phyloP scores from a whole-genome alignment of 192 early-diverging fungal genomes.

The Coemansia umbellata region DNA sequence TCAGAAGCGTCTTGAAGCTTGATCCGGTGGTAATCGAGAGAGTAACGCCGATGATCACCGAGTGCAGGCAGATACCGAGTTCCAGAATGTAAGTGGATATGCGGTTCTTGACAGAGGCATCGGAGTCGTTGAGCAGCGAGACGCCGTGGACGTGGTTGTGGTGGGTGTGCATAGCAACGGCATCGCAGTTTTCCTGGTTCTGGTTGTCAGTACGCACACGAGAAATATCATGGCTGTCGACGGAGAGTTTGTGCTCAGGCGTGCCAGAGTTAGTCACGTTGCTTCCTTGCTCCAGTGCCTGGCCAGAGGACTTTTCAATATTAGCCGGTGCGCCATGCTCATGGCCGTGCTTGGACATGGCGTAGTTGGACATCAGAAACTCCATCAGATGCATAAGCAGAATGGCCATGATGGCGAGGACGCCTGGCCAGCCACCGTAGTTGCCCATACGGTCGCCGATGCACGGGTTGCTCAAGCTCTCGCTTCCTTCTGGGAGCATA shows the following conservation, averaged over 20 bases:
- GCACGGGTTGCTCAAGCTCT: slow-evolving; percentile 55
- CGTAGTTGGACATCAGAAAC: slow-evolving; percentile 48
- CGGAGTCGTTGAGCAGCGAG: slow-evolving; percentile 16
- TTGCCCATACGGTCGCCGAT: slow-evolving; percentile 49
- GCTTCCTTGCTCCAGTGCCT: neutral
- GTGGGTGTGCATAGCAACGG: slow-evolving; percentile 45
- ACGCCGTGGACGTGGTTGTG: slow-evolving; percentile 49
- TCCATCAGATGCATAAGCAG: slow-evolving; percentile 65
- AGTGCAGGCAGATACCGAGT: slow-evolving; percentile 72
- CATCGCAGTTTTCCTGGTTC: slow-evolving; percentile 23
- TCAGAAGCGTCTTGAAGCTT: slow-evolving; percentile 57
- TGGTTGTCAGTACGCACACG: neutral
- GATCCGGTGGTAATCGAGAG: slow-evolving; percentile 54
- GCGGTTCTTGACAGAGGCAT: slow-evolving; percentile 8
- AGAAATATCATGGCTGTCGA: slow-evolving; percentile 1
- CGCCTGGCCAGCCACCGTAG: slow-evolving; percentile 53
- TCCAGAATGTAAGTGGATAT: slow-evolving; percentile 70
- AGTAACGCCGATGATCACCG: slow-evolving; percentile 70
- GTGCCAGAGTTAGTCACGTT: no score
- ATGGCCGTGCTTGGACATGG: slow-evolving; percentile 35
- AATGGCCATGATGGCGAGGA: slow-evolving; percentile 62
- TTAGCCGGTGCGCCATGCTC: slow-evolving; percentile 16
- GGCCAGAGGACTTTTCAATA: no score
- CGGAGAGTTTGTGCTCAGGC: no score
- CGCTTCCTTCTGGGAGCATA: slow-evolving; percentile 61